phyloP scores from a whole-genome alignment of 345 rosid species.

The Jatropha curcas region DNA sequence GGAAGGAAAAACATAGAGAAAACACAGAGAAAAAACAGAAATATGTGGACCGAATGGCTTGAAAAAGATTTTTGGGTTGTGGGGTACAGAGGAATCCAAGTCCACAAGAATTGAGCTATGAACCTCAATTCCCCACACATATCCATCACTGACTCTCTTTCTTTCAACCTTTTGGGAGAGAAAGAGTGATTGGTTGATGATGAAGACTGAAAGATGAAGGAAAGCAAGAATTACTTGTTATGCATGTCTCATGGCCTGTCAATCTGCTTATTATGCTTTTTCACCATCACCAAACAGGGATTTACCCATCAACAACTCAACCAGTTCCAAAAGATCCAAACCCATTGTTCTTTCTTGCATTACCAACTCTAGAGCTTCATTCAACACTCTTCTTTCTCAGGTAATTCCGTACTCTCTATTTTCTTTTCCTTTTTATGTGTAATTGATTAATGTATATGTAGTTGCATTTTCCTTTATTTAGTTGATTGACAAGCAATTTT shows the following conservation, averaged over 20 bases:
- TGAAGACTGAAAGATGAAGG: constrained; percentile 47
- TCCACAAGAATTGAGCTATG: constrained; percentile 29
- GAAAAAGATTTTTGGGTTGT: constrained; percentile 22
- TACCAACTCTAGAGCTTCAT: constrained; percentile 33
- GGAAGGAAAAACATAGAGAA: too few species aligned
- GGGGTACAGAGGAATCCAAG: constrained; percentile 3
- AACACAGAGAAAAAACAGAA: background rate
- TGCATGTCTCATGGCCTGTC: constrained; percentile 77
- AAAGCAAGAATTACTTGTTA: constrained; percentile 29
- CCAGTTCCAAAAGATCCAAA: constrained; percentile 27
- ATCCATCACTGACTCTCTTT: constrained; percentile 17
- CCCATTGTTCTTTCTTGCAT: constrained; percentile 36
- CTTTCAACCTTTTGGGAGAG: constrained; percentile 10
- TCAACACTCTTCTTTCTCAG: constrained; percentile 68
- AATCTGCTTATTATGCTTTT: constrained; percentile 45
- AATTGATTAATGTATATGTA: too few species aligned
- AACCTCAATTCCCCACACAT: constrained; percentile 35
- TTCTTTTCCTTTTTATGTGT: background rate
- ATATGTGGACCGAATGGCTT: constrained; percentile 38
- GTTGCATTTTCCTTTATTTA: background rate
- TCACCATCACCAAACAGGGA: constrained; percentile 31
- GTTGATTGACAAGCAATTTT: background rate
- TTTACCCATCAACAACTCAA: constrained; percentile 20
- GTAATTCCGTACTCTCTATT: constrained; percentile 37
- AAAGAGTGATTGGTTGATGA: constrained; percentile 29